Evolutionary conservation across 2,329 filamentous ascomycete species (phyloP).

Genomic region (Penicillium vulpinum): DNA sequence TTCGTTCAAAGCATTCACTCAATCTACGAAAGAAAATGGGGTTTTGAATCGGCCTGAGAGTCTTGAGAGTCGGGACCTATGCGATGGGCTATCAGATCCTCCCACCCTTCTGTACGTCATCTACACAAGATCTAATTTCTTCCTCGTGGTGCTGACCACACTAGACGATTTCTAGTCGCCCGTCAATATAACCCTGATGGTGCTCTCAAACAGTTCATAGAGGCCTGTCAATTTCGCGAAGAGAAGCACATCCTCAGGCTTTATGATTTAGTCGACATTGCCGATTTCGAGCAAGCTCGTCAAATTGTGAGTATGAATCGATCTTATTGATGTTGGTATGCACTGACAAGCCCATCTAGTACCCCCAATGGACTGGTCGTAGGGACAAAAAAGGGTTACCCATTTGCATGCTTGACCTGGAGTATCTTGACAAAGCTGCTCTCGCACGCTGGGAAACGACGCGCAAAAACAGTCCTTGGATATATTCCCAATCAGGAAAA

Average conservation of each 20-base stretch:
- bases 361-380: slow-evolving; percentile 31
- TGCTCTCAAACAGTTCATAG: slow-evolving; percentile 20
- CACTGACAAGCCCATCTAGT: slow-evolving; percentile 12
- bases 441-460: slow-evolving; percentile 20
- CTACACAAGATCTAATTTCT: background rate
- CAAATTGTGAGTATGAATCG: slow-evolving; percentile 14
- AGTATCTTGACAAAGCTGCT: slow-evolving; percentile 8
- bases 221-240: slow-evolving; percentile 13
- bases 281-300: slow-evolving; percentile 22
- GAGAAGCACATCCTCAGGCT: slow-evolving; percentile 16
- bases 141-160: background rate
- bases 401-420: slow-evolving; percentile 22
- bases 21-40: background rate
- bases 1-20: background rate
- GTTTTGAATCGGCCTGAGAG: slow-evolving; percentile 12
- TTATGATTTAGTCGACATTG: slow-evolving; percentile 19
- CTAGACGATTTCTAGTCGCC: slow-evolving; percentile 23
- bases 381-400: slow-evolving; percentile 23
- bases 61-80: slow-evolving; percentile 13
- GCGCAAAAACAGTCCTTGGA: slow-evolving; percentile 1
- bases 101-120: slow-evolving; percentile 16
- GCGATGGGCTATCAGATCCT: slow-evolving; percentile 20
- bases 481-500: background rate
- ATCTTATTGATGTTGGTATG: background rate
- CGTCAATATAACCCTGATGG: slow-evolving; percentile 10